Conservation (phyloP, 192 early-diverging fungal species). For the Tieghemiomyces parasiticus region DNA sequence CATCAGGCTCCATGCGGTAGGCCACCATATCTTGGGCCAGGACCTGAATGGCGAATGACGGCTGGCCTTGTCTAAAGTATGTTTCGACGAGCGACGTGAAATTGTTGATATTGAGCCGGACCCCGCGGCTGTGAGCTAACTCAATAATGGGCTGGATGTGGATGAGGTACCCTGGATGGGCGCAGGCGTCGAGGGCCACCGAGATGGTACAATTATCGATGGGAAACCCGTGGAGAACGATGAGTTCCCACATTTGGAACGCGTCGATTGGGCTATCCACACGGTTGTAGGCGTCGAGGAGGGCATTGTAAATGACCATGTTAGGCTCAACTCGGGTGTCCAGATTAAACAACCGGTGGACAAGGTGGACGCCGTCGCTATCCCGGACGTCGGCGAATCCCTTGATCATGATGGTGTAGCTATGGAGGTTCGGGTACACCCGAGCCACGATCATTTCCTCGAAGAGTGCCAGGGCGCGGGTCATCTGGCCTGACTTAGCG, state of each 20-base stretch:
- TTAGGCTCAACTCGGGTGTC: not conserved
- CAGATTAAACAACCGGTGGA: slow-evolving; percentile 8
- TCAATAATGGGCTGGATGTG: not conserved
- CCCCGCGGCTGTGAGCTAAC: not conserved
- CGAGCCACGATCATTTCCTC: slow-evolving; percentile 1
- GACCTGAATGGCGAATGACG: not conserved
- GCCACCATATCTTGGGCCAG: not conserved
- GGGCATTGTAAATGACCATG: not conserved
- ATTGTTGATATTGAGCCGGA: slow-evolving; percentile 1
- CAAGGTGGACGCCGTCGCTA: not conserved
- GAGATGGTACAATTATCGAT: not conserved
- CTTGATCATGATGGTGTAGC: slow-evolving; percentile 10
- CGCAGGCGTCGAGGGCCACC: slow-evolving; percentile 5
- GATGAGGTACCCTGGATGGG: not conserved
- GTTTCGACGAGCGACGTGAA: slow-evolving; percentile 1
- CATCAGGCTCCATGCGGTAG: not conserved
- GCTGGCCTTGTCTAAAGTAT: not conserved
- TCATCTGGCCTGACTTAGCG: not conserved
- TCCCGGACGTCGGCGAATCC: not conserved
- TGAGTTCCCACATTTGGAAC: slow-evolving; percentile 4
- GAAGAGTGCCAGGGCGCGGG: not conserved
- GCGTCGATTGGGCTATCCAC: not conserved
- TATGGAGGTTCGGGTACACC: not conserved
- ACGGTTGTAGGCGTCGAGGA: slow-evolving; percentile 4
- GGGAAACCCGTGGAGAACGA: not conserved